Base-by-base conservation (phyloP, 2,329 filamentous ascomycete genomes). In the Metarhizium humberi region DNA sequence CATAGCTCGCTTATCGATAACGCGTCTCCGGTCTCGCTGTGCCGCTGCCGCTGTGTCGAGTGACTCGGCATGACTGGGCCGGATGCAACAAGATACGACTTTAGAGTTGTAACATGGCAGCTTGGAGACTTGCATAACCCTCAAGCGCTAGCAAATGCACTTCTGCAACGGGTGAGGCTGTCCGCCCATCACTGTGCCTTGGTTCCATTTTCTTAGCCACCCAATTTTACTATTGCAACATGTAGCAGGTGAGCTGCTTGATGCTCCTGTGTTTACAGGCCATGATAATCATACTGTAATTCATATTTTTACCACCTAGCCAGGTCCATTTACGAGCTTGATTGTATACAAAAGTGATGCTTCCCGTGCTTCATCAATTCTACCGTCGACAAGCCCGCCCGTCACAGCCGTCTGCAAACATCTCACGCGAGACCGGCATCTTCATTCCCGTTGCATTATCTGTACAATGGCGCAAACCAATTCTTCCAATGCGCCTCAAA, bases 391-490 rank as follows among this genome's bases (percentile, higher is more conserved):
- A 48, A 48, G 10, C 45, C 45, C 45, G 18, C 25, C 45, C 45
- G 20, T 30, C 45, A 30, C 51, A 53, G 51, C 29, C 8, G 36
- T 32, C 56, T 51, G 48, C 20, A 54, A 30, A 14, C n/a, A n/a
- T n/a, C 25, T 6, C 20, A 14, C 13, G 6, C 45, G 14, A 48
- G 25, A 6, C 45, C 14, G 45, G 45, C 45, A 11, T 11, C 2
- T 8, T 30, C 13, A 6, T 30, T 30, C 13, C 32, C 20, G 13
- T 30, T 6, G 7, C 45, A 48, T 48, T 29, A 48, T 48, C 45
- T 63, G 60, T 64, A 61, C 64, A 63, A 61, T 62, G 59, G 64
- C 62, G 58, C 60, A 57, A 60, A 59, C 45, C 59, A 57, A 59
- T 56, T 34, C 32, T 34, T 11, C 32, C 32, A 34, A 34, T 34